Conservation (phyloP, 1,284 basidiomycete genomes). For the Gymnopus androsaceus region DNA sequence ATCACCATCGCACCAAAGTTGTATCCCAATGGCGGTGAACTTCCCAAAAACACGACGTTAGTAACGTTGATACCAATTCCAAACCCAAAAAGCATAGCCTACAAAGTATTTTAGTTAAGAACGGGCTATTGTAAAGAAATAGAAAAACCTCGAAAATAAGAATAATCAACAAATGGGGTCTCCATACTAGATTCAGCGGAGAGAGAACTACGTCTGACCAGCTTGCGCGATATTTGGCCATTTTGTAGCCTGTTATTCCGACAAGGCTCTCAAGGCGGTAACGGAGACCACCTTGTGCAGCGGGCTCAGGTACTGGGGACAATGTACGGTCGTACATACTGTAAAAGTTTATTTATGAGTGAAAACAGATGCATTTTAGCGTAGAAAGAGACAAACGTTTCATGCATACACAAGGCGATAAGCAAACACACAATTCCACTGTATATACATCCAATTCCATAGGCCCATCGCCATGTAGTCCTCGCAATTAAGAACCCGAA, state of each 20-base stretch:
- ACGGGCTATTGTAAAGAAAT: background rate
- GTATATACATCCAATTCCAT: constrained; percentile 62
- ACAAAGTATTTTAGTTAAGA: background rate
- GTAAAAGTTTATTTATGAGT: background rate
- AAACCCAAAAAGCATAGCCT: constrained; percentile 56
- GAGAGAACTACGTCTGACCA: constrained; percentile 44
- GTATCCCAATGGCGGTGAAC: constrained; percentile 51
- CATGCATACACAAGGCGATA: constrained; percentile 58
- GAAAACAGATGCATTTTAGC: background rate
- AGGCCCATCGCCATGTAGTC: constrained; percentile 55
- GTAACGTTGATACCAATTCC: constrained; percentile 64
- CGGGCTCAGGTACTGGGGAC: constrained; percentile 35
- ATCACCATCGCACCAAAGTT: constrained; percentile 45
- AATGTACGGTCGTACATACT: constrained; percentile 60
- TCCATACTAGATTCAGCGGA: constrained; percentile 49
- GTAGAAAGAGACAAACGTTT: constrained; percentile 48
- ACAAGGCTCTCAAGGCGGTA: constrained; percentile 54
- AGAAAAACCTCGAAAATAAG: constrained; percentile 47
- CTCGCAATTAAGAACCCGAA: constrained; percentile 72
- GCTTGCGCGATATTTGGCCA: constrained; percentile 50
- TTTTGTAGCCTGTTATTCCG: constrained; percentile 53
- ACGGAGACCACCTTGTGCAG: constrained; percentile 33
- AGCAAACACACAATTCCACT: constrained; percentile 49
- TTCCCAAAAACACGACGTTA: constrained; percentile 56
- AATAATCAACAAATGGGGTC: constrained; percentile 50